phyloP scores from a whole-genome alignment of 2,329 filamentous ascomycete genomes.

The Rugonectria rugulosa region DNA sequence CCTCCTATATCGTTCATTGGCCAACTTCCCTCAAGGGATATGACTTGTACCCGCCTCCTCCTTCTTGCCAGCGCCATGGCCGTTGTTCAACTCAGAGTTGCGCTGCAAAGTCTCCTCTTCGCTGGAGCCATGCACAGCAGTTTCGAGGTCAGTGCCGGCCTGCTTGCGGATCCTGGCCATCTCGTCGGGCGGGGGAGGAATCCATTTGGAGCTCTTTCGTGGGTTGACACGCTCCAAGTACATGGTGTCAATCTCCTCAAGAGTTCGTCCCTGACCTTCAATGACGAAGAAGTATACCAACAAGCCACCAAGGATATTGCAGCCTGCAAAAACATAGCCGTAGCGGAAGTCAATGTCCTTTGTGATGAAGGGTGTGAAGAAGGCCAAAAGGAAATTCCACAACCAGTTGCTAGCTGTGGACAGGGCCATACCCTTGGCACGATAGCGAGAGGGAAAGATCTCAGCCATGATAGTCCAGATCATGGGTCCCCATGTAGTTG shows the following conservation, averaged over 20 bases:
- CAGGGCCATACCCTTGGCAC: constrained; percentile 67
- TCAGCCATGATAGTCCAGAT: constrained; percentile 71
- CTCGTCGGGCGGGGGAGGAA: constrained; percentile 52
- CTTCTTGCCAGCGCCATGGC: constrained; percentile 20
- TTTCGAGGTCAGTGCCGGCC: constrained; percentile 50
- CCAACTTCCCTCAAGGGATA: background rate
- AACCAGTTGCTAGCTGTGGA: constrained; percentile 70
- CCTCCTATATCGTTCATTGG: too few relatives aligned
- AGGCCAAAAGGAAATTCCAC: constrained; percentile 78
- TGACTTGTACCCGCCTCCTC: constrained; percentile 23
- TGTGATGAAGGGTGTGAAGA: constrained; percentile 84
- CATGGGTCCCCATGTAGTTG: constrained; percentile 72
- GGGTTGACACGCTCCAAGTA: constrained; percentile 72
- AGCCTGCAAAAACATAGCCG: constrained; percentile 79
- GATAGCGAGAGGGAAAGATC: constrained; percentile 69
- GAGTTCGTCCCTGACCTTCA: constrained; percentile 74
- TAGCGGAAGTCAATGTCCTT: constrained; percentile 74
- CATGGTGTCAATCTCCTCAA: constrained; percentile 85
- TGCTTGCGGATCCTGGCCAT: constrained; percentile 51
- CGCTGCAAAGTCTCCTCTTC: constrained; percentile 30
- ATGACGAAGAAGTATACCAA: constrained; percentile 82
- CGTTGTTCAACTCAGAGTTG: constrained; percentile 17
- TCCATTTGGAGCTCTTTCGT: constrained; percentile 66
- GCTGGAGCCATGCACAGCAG: constrained; percentile 16
- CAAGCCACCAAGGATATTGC: constrained; percentile 68